Conservation (phyloP, 345 rosid species). For the Nephelium lappaceum region DNA sequence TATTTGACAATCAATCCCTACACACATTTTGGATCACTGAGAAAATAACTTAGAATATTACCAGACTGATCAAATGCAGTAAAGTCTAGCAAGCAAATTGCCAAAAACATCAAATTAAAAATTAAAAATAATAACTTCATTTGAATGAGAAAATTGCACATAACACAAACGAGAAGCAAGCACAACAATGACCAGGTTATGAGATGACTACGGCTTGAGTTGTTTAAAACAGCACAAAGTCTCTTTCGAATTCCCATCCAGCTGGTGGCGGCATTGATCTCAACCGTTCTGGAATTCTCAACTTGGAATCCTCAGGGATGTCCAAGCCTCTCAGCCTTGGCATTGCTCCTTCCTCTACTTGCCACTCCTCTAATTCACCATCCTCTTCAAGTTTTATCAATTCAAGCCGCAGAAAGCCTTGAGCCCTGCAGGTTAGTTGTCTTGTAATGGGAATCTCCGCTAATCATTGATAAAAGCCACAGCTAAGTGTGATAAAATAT, state of each 20-base stretch:
- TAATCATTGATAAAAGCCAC: no score
- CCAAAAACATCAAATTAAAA: no score
- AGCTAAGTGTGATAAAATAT: no score
- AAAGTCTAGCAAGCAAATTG: not conserved
- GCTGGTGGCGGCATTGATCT: not conserved
- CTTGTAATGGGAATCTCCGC: no score
- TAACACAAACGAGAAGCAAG: not conserved
- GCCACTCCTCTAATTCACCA: not conserved
- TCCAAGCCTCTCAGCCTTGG: not conserved
- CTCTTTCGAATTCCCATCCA: not conserved
- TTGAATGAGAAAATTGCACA: not conserved
- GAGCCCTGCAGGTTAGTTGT: no score
- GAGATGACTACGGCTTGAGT: no score
- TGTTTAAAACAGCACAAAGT: no score
- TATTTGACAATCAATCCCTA: no score
- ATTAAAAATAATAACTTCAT: not conserved
- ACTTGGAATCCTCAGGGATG: not conserved
- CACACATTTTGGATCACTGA: no score
- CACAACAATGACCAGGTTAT: not conserved
- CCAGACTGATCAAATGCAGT: not conserved
- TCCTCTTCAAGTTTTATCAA: no score
- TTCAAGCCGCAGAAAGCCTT: no score
- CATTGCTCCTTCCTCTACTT: not conserved
- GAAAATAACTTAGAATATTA: no score
- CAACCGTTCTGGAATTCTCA: not conserved